Base-by-base conservation (phyloP, 1,139 yeast genomes). In the Meyerozyma smithsonii region DNA sequence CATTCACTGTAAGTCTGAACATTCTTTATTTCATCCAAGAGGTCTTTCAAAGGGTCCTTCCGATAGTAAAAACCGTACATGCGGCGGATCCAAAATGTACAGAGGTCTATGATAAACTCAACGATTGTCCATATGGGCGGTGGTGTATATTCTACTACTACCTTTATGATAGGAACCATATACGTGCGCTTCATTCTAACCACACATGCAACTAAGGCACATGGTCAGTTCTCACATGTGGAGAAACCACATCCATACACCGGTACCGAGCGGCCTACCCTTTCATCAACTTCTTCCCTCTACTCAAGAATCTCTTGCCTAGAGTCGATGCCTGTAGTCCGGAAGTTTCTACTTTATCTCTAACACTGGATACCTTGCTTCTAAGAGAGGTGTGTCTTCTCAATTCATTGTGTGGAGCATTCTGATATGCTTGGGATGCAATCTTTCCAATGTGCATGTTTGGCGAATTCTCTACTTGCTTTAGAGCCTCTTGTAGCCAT, bases 61-160 rank as follows among this genome's bases (percentile, higher is more conserved):
- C 65, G 52, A 37, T 60, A 56, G 42, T 73, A 60, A 25, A 73
- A 58, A 42, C 51, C 62, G 48, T 62, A 66, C n/a, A 68, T 43
- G 43, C 61, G 61, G 32, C 59, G 62, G 16, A 70, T 60, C 89
- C 89, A 82, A 55, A 81, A 83, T 43, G 74, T 65, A 45, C 71
- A 64, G 19, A 82, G 72, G 49, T 82, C 90, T 15, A 74, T 55
- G 2, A 79, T 46, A 42, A 82, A 78, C 45, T 80, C 83, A n/a
- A 79, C 44, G 10, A 82, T 50, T 3, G 67, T 75, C 87, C 87
- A 81, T 19, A 80, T 63, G 32, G 76, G 68, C 4, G 76, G 71
- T 2, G 88, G 88, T 2, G 79, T 74, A 48, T 78, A 73, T 53
- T 79, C 76, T 24, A 59, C 56, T 20, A 58, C 43, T 19, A 57